These are phyloP conservation scores for Phylloporus sp. DNA, from an alignment of 768 basidiomycete genomes.

Conservation along the genomic window DNA sequence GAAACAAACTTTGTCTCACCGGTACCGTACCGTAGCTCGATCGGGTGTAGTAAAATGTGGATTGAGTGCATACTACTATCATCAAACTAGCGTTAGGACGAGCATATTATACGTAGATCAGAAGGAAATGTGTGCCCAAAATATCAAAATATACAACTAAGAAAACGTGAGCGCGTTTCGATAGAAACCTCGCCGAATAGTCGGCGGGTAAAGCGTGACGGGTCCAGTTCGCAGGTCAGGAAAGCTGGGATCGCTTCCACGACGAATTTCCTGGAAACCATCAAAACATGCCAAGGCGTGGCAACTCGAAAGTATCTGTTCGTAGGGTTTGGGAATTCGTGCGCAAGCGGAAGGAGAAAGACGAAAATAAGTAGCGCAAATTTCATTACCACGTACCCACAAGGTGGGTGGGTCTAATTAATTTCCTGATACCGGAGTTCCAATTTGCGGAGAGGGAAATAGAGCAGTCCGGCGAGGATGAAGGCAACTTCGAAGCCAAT, in stretches of 20 bases:
- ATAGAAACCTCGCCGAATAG: not conserved
- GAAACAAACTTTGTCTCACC: too few species aligned
- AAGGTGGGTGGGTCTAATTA: conserved; percentile 7
- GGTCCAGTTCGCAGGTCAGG: not conserved
- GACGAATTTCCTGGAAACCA: conserved; percentile 17
- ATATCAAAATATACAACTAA: not conserved
- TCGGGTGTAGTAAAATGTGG: not conserved
- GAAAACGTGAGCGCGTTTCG: conserved; percentile 2
- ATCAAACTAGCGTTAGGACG: not conserved
- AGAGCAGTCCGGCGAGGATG: conserved; percentile 41
- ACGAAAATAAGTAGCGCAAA: conserved; percentile 1
- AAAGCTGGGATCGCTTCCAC: not conserved
- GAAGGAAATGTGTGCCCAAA: not conserved
- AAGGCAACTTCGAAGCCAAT: conserved; percentile 67
- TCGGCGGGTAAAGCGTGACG: not conserved
- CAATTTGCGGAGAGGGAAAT: conserved; percentile 49
- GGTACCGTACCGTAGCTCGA: not conserved
- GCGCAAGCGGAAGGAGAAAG: not conserved
- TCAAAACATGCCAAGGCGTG: conserved; percentile 12
- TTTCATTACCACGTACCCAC: conserved; percentile 6
- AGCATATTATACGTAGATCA: conserved; percentile 3
- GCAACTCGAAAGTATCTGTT: not conserved
- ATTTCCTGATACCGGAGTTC: conserved; percentile 37
- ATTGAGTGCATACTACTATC: conserved; percentile 4
- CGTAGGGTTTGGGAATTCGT: not conserved